These are phyloP conservation scores for Phytopythium vexans DNA, from an alignment of 352 stramenopile genomes.

Conservation along the genomic window DNA sequence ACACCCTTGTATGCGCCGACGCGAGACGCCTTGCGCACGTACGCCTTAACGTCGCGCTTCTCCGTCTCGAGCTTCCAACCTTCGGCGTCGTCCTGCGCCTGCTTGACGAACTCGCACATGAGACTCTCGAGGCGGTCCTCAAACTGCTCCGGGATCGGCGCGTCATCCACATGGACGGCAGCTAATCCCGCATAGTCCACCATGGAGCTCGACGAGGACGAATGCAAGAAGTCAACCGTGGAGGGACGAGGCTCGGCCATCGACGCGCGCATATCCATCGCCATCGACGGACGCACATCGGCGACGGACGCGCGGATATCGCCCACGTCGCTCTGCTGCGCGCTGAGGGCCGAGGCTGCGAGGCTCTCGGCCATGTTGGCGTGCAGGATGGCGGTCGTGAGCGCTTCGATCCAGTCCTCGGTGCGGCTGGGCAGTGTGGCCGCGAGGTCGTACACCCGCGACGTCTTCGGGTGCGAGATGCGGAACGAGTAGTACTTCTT, in stretches of 20 bases:
- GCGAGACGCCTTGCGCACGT: constrained; percentile 34
- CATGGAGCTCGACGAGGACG: constrained; percentile 22
- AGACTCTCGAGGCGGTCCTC: constrained; percentile 41
- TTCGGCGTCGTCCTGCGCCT: constrained; percentile 43
- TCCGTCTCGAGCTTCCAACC: constrained; percentile 63
- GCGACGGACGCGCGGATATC: not conserved
- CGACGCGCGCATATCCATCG: constrained; percentile 17
- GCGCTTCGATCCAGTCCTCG: constrained; percentile 54
- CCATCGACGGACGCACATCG: constrained; percentile 1
- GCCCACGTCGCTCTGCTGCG: not conserved
- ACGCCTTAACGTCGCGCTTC: constrained; percentile 57
- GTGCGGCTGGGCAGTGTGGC: constrained; percentile 48
- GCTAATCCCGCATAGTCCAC: constrained; percentile 26
- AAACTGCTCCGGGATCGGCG: constrained; percentile 30
- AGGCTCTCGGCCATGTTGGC: constrained; percentile 6
- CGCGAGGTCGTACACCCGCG: constrained; percentile 62
- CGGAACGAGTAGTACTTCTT: constrained; percentile 77
- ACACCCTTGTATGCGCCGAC: constrained; percentile 55
- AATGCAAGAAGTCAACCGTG: constrained; percentile 21
- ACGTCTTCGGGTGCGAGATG: constrained; percentile 69
- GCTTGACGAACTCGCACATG: constrained; percentile 57
- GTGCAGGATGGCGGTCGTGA: constrained; percentile 30
- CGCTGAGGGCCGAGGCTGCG: not conserved
- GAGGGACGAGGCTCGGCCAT: constrained; percentile 9
- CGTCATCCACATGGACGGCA: constrained; percentile 27